Base-by-base conservation (phyloP, 208 protist genomes). In the Vickermania spadyakhi region DNA sequence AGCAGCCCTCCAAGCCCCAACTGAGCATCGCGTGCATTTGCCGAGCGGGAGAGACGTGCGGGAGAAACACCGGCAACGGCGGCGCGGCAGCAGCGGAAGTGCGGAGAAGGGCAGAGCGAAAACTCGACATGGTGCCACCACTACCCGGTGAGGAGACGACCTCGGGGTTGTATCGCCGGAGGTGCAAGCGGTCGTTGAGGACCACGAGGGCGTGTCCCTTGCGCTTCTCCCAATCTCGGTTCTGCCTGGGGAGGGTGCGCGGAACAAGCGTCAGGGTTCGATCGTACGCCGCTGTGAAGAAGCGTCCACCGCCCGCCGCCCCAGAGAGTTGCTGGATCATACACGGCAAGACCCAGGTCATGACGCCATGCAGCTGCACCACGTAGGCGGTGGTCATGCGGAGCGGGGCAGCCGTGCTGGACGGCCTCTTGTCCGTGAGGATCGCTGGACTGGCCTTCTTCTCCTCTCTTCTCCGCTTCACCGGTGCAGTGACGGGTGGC, bases 281-380 rank as follows among this genome's bases (percentile, higher is more conserved):
- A 31, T 86, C 77, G 68, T 88, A 91, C 42, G 62, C 66, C 4
- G 80, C 80, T 1, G 50, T 28, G 28, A 90, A 41, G 22, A 64
- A 79, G 62, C 84, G 73, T 3, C 25, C 22, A 28, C 61, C 59
- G 50, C 62, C 18, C 25, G 31, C 0, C 58, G 56, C 30, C 42
- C 13, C 7, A 7, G 51, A 7, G 11, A 28, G 13, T 7, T 27
- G 51, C 25, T 55, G 5, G 5, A 7, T 76, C 84, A 91, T 91
- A 64, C 79, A 89, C 30, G 87, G 87, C 31, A 85, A 65, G 2
- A 67, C 73, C 84, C 83, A 94, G 14, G 81, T 82, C 78, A 94
- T 90, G 22, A 75, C 28, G 25, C 86, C 83, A 66, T 93, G 86
- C 3, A 93, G 61, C 3, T 79, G 86, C 7, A 90, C 86, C 26